phyloP scores from a whole-genome alignment of 202 grass and related monocot species.

The Panicum hallii region DNA sequence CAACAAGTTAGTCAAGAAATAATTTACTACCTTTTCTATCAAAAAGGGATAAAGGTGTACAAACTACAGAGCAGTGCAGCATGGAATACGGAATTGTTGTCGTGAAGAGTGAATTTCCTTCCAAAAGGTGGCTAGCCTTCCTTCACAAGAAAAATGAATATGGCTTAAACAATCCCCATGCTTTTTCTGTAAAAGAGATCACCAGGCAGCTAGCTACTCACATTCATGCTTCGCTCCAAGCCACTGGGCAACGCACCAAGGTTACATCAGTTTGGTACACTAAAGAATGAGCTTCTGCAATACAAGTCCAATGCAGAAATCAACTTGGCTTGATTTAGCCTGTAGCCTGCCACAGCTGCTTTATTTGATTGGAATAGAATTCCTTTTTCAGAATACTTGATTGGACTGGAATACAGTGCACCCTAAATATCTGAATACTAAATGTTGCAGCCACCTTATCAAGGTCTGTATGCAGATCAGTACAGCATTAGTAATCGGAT shows the following conservation, averaged over 20 bases:
- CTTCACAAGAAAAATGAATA: conserved; percentile 9
- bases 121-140: not conserved
- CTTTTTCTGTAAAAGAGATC: not conserved
- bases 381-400: not conserved
- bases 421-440: not conserved
- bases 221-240: conserved; percentile 17
- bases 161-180: not conserved
- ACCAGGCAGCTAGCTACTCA: not conserved
- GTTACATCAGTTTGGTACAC: not conserved
- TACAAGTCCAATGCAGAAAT: conserved; percentile 15
- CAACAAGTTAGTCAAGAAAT: not conserved
- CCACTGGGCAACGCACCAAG: not conserved
- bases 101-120: not conserved
- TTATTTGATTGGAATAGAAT: not conserved
- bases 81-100: not conserved
- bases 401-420: not conserved
- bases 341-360: not conserved
- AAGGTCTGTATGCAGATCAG: conserved; percentile 12
- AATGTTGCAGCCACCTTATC: conserved; percentile 1
- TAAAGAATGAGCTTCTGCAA: not conserved
- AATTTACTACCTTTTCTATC: not conserved
- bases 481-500: not conserved
- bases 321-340: not conserved
- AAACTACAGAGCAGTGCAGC: not conserved
- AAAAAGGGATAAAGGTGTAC: not conserved